Conservation (phyloP, 73 alveolate species). For the Symbiodinium pilosum region DNA sequence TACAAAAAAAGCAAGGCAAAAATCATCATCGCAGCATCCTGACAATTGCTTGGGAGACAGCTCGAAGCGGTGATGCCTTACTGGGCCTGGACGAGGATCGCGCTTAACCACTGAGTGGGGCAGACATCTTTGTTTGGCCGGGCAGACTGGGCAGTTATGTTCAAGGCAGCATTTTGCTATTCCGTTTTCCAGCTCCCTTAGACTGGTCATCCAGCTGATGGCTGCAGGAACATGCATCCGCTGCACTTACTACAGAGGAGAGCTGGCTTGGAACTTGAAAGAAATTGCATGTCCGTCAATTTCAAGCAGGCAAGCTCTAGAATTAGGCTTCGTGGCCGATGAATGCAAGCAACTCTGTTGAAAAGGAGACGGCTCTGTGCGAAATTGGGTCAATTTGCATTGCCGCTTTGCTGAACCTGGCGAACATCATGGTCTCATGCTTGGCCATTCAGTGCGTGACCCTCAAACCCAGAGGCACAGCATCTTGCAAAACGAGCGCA, state of each 20-base stretch:
- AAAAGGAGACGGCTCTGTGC: not conserved
- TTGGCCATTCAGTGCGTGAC: too few relatives aligned
- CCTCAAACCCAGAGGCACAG: not conserved
- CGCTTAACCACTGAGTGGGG: not conserved
- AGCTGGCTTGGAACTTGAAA: not conserved
- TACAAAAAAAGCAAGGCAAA: not conserved
- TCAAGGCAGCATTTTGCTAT: not conserved
- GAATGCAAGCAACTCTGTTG: too few relatives aligned
- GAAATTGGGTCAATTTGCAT: not conserved
- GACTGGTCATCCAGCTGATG: too few relatives aligned
- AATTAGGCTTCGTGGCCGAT: too few relatives aligned
- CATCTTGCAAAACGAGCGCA: not conserved
- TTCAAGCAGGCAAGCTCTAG: too few relatives aligned
- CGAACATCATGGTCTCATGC: too few relatives aligned
- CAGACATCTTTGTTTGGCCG: not conserved
- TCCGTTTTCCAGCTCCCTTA: not conserved
- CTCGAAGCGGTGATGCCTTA: conserved; percentile 34
- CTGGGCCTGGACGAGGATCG: conserved; percentile 3
- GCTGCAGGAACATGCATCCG: not conserved
- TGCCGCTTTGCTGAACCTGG: not conserved
- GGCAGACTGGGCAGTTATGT: not conserved
- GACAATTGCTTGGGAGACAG: conserved; percentile 44
- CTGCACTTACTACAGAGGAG: conserved; percentile 5
- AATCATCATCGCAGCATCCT: not conserved
- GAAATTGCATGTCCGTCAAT: too few relatives aligned